Evolutionary conservation across 176 grass and related monocot species (phyloP), one percentile per base, ranked within the genome.

Genomic region (Pharus latifolius): DNA sequence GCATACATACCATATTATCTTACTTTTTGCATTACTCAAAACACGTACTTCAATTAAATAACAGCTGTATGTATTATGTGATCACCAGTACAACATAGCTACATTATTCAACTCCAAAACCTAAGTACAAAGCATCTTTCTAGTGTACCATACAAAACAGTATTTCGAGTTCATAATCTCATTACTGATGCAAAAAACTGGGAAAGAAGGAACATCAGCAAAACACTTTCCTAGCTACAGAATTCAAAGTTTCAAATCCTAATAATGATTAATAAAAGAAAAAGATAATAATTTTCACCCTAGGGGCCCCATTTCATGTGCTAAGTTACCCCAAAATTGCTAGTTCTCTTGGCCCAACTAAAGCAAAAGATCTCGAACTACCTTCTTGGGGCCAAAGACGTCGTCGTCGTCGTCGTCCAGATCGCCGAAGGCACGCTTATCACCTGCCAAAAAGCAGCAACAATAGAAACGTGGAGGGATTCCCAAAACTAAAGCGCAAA

Each of bases 381-480:
- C 88, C 89, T 92, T 92, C 73, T 96, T 96, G 17, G 63, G 74
- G 40, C 73, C 77, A 38, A 96, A 96, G 31, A 92, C 84, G 51
- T 92, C 93, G 6, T 92, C 92, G 0, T 92, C 88, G 2, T 96
- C 92, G 2, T 96, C 92, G 18, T 92, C 93, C 41, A 96, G 75
- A 79, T 96, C 93, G 37, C 77, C 83, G 66, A 87, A 92, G 15
- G 49, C 65, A 49, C 88, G 89, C 76, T 96, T 96, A 17, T 83
- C 88, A 4, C 80, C 92, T 96, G 63, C 26, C 43, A 3, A 80
- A 33, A 81, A 74, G 38, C 7, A 37, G 64, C 19, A 65, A 13
- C 52, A 19, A 2, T 10, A 46, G 31, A 14, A 55, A 54, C 55
- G 35, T 38, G 9, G 35, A 4, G 9, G 35, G 9, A 4, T 38